Percentiles rank a stretch among this genome's conserved stretches.
Evolutionary conservation across 1,139 yeast genomes (phyloP).

Genomic region (Zygosaccharomyces sapae): DNA sequence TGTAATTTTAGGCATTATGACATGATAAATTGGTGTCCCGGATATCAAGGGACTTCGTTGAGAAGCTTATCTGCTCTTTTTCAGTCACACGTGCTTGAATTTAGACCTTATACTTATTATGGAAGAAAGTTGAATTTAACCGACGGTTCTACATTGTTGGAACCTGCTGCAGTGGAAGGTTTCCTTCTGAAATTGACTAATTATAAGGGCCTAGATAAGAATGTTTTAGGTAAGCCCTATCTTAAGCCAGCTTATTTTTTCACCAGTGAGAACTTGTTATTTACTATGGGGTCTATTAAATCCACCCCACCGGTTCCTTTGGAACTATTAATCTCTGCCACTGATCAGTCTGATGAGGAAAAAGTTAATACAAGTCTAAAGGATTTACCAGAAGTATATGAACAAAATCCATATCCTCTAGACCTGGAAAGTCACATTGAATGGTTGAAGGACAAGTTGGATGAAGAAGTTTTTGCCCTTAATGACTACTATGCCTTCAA

Average conservation of each 20-base stretch:
- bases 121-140: conserved; percentile 36
- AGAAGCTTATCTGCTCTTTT: conserved; percentile 14
- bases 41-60: conserved; percentile 33
- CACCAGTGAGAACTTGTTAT: conserved; percentile 57
- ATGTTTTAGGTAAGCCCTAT: conserved; percentile 44
- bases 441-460: conserved; percentile 50
- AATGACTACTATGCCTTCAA: conserved; percentile 54
- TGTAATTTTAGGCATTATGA: conserved; percentile 67
- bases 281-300: conserved; percentile 51
- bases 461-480: conserved; percentile 42
- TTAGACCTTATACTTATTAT: conserved; percentile 47
- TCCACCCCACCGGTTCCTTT: conserved; percentile 61
- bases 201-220: conserved; percentile 44
- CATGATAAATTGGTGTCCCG: conserved; percentile 69
- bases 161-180: conserved; percentile 75
- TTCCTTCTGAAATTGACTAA: conserved; percentile 59
- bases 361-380: conserved; percentile 24
- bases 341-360: conserved; percentile 25
- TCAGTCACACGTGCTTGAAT: conserved; percentile 21
- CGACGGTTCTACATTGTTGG: conserved; percentile 33
- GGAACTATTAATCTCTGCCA: conserved; percentile 33
- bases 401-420: conserved; percentile 49
- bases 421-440: conserved; percentile 49
- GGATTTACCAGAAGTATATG: conserved; percentile 40
- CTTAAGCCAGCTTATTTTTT: conserved; percentile 59